phyloP scores from a whole-genome alignment of 164 flowering plant species.

The Magnolia kwangsiensis region DNA sequence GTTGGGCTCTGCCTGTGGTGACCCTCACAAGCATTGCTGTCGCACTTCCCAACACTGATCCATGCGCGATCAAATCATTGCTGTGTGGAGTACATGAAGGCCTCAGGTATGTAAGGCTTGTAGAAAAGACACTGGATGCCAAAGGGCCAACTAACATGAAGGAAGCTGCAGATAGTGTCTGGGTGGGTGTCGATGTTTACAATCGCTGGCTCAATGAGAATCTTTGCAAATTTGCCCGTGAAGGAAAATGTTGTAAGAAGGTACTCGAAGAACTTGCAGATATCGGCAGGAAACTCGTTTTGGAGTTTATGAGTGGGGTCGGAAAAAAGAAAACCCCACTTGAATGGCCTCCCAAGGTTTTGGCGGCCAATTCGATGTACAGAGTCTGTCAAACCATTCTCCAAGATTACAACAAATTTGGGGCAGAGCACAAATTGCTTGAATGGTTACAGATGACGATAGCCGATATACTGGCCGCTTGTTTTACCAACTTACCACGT shows the following conservation, averaged over 20 bases:
- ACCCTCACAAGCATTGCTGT: constrained; percentile 56
- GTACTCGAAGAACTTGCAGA: constrained; percentile 33
- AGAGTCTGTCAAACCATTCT: constrained; percentile 39
- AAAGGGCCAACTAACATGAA: constrained; percentile 24
- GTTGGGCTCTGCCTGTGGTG: constrained; percentile 71
- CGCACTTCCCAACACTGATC: constrained; percentile 42
- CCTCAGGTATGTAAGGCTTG: constrained; percentile 26
- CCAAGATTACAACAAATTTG: constrained; percentile 13
- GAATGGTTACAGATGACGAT: constrained; percentile 31
- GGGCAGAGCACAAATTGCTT: constrained; percentile 23
- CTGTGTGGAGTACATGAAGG: constrained; percentile 32
- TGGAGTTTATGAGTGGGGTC: constrained; percentile 20
- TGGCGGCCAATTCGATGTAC: constrained; percentile 67
- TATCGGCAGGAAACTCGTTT: constrained; percentile 26
- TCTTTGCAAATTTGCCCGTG: constrained; percentile 33
- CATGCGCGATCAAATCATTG: constrained; percentile 13
- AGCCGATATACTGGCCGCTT: constrained; percentile 48
- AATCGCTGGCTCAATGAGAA: constrained; percentile 46
- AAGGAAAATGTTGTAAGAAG: constrained; percentile 31
- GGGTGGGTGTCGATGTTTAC: constrained; percentile 49
- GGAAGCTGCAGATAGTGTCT: constrained; percentile 50
- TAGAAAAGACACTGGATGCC: constrained; percentile 35
- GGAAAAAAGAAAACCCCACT: constrained; percentile 33
- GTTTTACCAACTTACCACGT: constrained; percentile 40
- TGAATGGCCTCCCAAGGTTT: constrained; percentile 3